Evolutionary conservation across 2,329 filamentous ascomycete genomes (phyloP), one percentile per base, ranked within the genome.

Genomic region (Ophiostoma pallidulum): DNA sequence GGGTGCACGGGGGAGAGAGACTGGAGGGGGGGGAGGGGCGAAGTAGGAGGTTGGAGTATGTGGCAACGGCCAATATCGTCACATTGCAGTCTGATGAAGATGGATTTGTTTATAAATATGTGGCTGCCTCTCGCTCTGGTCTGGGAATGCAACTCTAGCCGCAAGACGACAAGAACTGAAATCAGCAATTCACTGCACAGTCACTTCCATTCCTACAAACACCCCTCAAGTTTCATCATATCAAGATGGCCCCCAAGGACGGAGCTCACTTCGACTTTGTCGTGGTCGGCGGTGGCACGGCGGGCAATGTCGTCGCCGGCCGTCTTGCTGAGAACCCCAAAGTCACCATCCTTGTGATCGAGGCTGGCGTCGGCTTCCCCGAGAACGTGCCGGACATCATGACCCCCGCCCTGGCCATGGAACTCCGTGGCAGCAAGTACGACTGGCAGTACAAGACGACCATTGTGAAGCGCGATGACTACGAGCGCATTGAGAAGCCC

Each of bases 401-500:
- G 4, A 78, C 74, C 4, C 77, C 74, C 1, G 66, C 72, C 1
- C 61, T 63, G 8, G 74, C 72, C 28, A 71, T 80, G 54, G 66
- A 71, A 3, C 68, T 80, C 1, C 71, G 76, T n/a, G 69, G 67
- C 29, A 74, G 72, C 57, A 62, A 77, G 55, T 69, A 78, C 51
- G 77, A 81, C 59, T 80, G 75, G 75, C 64, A 64, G 0, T 81
- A 78, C 62, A 79, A 81, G 63, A 75, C 74, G 2, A 78, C 74
- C 24, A 71, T 82, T 63, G 70, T 81, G 57, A 69, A 78, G 47
- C 69, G 75, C 2, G 64, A 68, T 8, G 75, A 81, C 55, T 80
- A 80, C 56, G 72, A 73, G 42, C 73, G 77, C 9, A 64, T 80
- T 32, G 77, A 82, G 58, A 80, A 80, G 64, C 77, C 76, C 38